Evolutionary conservation across 2,329 filamentous ascomycete species (phyloP).

Genomic region (Botryotinia narcissicola): DNA sequence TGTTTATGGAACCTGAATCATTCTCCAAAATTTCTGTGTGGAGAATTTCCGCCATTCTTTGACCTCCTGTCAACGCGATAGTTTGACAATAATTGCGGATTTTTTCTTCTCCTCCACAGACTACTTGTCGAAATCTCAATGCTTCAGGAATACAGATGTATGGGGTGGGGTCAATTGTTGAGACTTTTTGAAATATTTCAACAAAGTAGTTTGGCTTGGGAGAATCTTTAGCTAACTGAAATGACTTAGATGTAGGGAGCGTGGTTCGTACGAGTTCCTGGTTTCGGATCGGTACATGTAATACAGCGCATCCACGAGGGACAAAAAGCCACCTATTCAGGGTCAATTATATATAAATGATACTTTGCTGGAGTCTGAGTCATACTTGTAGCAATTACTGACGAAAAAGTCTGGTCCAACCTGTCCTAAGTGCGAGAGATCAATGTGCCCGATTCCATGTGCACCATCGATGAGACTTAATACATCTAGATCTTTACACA

Average conservation of each 20-base stretch:
- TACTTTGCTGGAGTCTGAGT: not conserved
- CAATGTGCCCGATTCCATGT: conserved; percentile 55
- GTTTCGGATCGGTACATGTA: conserved; percentile 75
- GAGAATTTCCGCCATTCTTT: conserved; percentile 57
- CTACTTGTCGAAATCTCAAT: conserved; percentile 64
- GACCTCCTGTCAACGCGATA: conserved; percentile 63
- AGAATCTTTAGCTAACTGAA: conserved; percentile 41
- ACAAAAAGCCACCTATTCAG: conserved; percentile 66
- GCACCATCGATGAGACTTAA: conserved; percentile 79
- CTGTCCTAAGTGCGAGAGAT: conserved; percentile 71
- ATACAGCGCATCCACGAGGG: conserved; percentile 72
- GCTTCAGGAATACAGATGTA: conserved; percentile 72
- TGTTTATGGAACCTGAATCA: not conserved
- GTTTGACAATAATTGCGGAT: conserved; percentile 62
- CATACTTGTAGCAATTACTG: conserved; percentile 88
- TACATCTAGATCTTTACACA: conserved; percentile 64
- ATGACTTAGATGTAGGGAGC: conserved; percentile 79
- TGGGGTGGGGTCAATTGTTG: conserved; percentile 69
- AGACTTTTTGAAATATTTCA: conserved; percentile 70
- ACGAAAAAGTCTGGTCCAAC: conserved; percentile 87
- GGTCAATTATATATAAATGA: not conserved
- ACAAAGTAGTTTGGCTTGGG: conserved; percentile 54
- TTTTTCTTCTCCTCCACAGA: conserved; percentile 70
- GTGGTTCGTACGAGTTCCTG: conserved; percentile 72
- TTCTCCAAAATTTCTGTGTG: conserved; percentile 57